Percentiles rank a stretch among this genome's conserved stretches.
Evolutionary conservation across 208 protist genomes (phyloP).

Genomic region (Crithidia sp.): DNA sequence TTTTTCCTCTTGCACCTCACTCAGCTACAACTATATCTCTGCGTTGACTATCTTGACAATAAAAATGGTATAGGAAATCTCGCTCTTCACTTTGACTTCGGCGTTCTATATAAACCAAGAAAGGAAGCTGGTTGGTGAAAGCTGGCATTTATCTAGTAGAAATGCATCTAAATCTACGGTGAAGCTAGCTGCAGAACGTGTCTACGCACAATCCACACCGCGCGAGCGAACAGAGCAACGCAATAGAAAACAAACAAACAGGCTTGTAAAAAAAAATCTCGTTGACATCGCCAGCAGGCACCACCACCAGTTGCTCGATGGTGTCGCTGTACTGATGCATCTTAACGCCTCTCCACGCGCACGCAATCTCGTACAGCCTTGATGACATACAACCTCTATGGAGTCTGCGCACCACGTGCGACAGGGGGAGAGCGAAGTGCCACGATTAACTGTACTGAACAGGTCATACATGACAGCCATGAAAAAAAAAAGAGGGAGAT

Average conservation of each 20-base stretch:
- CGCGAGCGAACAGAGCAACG: background rate
- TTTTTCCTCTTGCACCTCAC: background rate
- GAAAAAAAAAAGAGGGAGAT: background rate
- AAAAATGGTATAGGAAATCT: slow-evolving; percentile 13
- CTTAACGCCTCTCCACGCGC: background rate
- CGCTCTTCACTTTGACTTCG: slow-evolving; percentile 46
- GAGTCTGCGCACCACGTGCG: slow-evolving; percentile 3
- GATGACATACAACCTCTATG: slow-evolving; percentile 36
- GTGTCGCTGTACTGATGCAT: slow-evolving; percentile 49
- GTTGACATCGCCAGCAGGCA: slow-evolving; percentile 45
- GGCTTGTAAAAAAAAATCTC: slow-evolving; percentile 13
- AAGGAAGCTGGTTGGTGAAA: slow-evolving; percentile 45
- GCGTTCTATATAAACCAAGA: slow-evolving; percentile 24
- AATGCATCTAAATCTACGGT: too few relatives aligned
- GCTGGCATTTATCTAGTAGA: background rate
- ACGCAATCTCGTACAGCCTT: slow-evolving; percentile 27
- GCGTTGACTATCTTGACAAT: background rate
- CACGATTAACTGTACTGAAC: slow-evolving; percentile 32
- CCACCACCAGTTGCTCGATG: slow-evolving; percentile 22
- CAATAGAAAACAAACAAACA: background rate
- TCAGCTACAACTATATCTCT: background rate
- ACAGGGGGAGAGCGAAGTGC: slow-evolving; percentile 21
- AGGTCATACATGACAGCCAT: background rate
- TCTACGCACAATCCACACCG: too few relatives aligned
- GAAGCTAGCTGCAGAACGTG: too few relatives aligned